Base-by-base conservation (phyloP, 768 basidiomycete species). In the Pisolithus sp. region DNA sequence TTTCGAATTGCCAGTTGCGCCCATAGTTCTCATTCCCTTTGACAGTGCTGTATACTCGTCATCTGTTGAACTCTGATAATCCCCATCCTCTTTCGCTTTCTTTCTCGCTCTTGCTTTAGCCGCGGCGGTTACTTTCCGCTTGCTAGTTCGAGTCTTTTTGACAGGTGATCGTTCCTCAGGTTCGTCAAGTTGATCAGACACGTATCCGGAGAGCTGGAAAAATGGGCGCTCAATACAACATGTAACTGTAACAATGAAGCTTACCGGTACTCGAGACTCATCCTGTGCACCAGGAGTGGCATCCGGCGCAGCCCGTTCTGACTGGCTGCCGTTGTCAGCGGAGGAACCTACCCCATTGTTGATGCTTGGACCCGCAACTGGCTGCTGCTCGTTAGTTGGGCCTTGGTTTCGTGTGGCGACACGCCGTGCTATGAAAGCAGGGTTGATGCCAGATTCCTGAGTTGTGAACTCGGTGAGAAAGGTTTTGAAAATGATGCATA, bases 151-250 rank as follows among this genome's bases (percentile, higher is more conserved):
- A 17, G 80, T 75, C 59, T 83, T 86, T 64, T 81, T 84, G 1
- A 67, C 62, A 1, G 76, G 67, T 1, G 78, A 63, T 38, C 52
- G 50, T 31, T 70, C 66, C 39, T 79, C 79, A 1, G 72, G 69
- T 20, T 81, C 83, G 57, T 93, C 88, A 4, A 92, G 73, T 42
- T 89, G 78, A 53, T 93, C 89, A 0, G 92, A 91, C 24, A 75
- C 77, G 62, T 85, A 87, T 1, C 73, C 83, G 5, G 73, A 49
- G 9, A 56, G 36, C 61, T 62, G 50, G 12, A 15, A 45, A 53
- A 28, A 34, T 37, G 18, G 20, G 6, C 5, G 17, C 18, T 34
- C 18, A 47, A 18, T 13, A 20, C 9, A n/a, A 17, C 6, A 36
- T 13, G 28, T 10, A 31, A 36, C 3, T 28, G 31, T 4, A n/a